Conservation (phyloP, 78 protist genomes). For the Dictyostelium purpureum region DNA sequence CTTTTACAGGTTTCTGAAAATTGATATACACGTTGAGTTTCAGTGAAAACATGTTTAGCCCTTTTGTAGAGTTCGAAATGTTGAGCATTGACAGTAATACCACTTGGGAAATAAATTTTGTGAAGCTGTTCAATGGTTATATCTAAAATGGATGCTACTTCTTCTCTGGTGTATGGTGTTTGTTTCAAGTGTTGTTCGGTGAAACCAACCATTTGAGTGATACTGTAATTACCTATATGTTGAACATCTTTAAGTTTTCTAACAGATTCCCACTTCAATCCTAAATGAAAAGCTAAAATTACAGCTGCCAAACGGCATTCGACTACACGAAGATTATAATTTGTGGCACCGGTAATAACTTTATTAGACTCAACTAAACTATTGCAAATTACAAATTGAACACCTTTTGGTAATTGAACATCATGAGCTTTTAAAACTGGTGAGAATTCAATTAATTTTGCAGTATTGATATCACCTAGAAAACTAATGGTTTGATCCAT, state of each 20-base stretch:
- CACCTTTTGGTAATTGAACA: slow-evolving; percentile 58
- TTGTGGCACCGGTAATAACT: slow-evolving; percentile 44
- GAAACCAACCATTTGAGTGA: slow-evolving; percentile 4
- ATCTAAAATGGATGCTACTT: slow-evolving; percentile 26
- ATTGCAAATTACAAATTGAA: slow-evolving; percentile 57
- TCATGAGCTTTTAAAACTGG: slow-evolving; percentile 39
- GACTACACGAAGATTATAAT: slow-evolving; percentile 68
- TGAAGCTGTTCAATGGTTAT: slow-evolving; percentile 21
- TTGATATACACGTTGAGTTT: slow-evolving; percentile 58
- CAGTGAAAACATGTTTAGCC: slow-evolving; percentile 71
- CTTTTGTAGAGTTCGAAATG: slow-evolving; percentile 41
- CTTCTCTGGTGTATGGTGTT: slow-evolving; percentile 38
- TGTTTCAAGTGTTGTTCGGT: background rate
- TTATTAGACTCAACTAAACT: slow-evolving; percentile 65
- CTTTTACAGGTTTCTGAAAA: slow-evolving; percentile 15
- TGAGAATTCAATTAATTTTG: slow-evolving; percentile 58
- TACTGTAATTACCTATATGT: slow-evolving; percentile 1
- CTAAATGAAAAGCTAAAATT: slow-evolving; percentile 6
- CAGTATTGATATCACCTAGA: slow-evolving; percentile 40
- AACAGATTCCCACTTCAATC: slow-evolving; percentile 27
- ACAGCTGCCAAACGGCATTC: slow-evolving; percentile 83
- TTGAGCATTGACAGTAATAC: slow-evolving; percentile 28
- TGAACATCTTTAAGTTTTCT: slow-evolving; percentile 70
- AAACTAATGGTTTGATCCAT: slow-evolving; percentile 83
- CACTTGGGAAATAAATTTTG: slow-evolving; percentile 40